Base-by-base conservation (phyloP, 768 basidiomycete genomes). In the Gloeostereum incarnatum region DNA sequence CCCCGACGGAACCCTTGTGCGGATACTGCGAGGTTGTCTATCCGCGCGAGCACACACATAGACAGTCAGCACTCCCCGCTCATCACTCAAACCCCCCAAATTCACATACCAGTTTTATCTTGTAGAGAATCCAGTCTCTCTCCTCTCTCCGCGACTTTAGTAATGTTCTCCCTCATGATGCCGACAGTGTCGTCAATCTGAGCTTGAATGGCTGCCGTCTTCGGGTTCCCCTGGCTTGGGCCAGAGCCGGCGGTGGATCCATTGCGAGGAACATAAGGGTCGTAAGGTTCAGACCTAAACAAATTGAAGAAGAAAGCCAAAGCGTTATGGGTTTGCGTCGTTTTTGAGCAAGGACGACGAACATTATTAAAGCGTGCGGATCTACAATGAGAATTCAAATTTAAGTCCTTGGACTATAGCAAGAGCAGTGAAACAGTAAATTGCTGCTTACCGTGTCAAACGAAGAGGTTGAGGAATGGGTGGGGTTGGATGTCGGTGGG, bases 1-100 rank as follows among this genome's bases (percentile, higher is more conserved):
- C 96, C 93, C 47, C 91, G 75, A 45, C 92, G 81, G 78, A 99
- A 99, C 19, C 92, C 91, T 66, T 99, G 94, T n/a, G 96, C 96
- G 18, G 92, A 96, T 29, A 94, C 88, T 21, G 96, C 94, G 40
- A 99, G 76, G 56, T 84, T 96, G 63, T 99, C 96, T 96, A 31
- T 36, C 40, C 38, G 13, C 37, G 14, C 8, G 25, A 20, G 4
- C 10, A 30, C n/a, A 21, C 40, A 32, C 14, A n/a, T n/a, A n/a
- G n/a, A n/a, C 11, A 24, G n/a, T 36, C 8, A 20, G 19, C 17
- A 22, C 27, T 36, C 25, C 30, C 38, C 13, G 27, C 11, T n/a
- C n/a, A 14, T 29, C 26, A 8, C 26, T 8, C 14, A 29, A 29
- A 8, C 7, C 16, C 3, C 3, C 7, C 13, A 11, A 3, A 34